Conservation (phyloP, 371 early-diverging fungal species). For the Rhizopus sp. region DNA sequence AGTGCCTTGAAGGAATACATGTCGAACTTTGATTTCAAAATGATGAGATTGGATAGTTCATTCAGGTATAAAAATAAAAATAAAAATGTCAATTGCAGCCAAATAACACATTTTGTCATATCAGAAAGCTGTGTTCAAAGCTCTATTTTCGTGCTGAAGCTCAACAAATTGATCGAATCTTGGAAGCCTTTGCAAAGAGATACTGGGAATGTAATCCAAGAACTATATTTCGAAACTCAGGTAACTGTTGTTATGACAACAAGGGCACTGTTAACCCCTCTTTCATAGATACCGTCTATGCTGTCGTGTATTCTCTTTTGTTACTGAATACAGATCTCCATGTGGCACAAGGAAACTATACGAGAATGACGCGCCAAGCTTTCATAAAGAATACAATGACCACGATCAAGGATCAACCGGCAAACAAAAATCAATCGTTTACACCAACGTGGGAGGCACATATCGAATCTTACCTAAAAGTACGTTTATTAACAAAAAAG, state of each 20-base stretch:
- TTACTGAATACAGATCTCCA: conserved; percentile 93
- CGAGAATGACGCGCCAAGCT: conserved; percentile 60
- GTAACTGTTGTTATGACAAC: conserved; percentile 21
- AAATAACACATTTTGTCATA: not conserved
- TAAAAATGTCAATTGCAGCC: not conserved
- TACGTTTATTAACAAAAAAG: conserved; percentile 12
- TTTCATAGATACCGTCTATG: conserved; percentile 74
- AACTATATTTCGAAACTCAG: conserved; percentile 53
- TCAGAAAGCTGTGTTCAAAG: conserved; percentile 69
- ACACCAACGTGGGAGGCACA: conserved; percentile 43
- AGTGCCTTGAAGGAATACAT: conserved; percentile 69
- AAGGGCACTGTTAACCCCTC: not conserved
- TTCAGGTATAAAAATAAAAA: conserved; percentile 59
- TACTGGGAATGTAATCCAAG: conserved; percentile 83
- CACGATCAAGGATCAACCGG: conserved; percentile 48
- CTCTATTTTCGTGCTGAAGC: conserved; percentile 88
- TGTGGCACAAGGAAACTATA: conserved; percentile 71
- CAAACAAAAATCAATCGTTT: conserved; percentile 9
- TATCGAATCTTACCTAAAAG: conserved; percentile 44
- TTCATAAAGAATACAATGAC: conserved; percentile 66
- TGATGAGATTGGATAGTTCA: conserved; percentile 73
- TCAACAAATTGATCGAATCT: conserved; percentile 88
- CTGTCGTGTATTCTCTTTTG: conserved; percentile 82
- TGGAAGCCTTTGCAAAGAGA: conserved; percentile 77
- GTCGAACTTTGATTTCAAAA: conserved; percentile 72